phyloP scores from a whole-genome alignment of 148 eudicot genomes.

The Talinum fruticosum region DNA sequence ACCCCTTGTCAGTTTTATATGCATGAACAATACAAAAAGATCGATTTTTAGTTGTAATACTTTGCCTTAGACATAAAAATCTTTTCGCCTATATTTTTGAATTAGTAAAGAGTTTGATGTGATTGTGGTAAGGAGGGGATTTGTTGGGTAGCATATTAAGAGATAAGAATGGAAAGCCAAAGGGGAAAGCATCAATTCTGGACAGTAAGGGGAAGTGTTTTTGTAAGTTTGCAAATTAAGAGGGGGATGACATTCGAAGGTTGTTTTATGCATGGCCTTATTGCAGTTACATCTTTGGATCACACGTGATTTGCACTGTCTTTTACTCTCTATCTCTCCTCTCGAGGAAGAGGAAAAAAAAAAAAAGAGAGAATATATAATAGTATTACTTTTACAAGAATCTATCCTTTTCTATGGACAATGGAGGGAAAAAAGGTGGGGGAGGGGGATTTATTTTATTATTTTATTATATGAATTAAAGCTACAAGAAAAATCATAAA shows the following conservation, averaged over 20 bases:
- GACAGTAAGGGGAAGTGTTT: neutral
- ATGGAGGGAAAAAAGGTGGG: too few species aligned
- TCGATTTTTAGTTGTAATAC: too few species aligned
- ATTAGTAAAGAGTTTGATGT: neutral
- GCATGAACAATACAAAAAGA: too few species aligned
- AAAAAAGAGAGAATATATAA: neutral
- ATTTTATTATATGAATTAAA: too few species aligned
- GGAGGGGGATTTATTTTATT: too few species aligned
- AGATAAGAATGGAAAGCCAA: neutral
- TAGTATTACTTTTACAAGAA: too few species aligned
- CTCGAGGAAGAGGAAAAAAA: neutral
- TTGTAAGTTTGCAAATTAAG: constrained; percentile 14
- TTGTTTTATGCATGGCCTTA: constrained; percentile 24
- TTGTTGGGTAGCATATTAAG: neutral
- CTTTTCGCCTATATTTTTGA: neutral
- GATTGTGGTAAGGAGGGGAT: neutral
- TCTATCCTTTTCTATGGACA: too few species aligned
- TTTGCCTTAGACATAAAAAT: too few species aligned
- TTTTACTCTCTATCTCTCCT: constrained; percentile 21
- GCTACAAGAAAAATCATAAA: too few species aligned
- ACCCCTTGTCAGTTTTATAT: too few species aligned
- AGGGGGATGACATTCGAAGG: constrained; percentile 12
- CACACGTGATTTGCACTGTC: constrained; percentile 28
- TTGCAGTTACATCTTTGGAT: neutral
- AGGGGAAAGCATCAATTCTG: neutral